Base-by-base conservation (phyloP, 2,329 filamentous ascomycete species). In the Aspergillus sp. region DNA sequence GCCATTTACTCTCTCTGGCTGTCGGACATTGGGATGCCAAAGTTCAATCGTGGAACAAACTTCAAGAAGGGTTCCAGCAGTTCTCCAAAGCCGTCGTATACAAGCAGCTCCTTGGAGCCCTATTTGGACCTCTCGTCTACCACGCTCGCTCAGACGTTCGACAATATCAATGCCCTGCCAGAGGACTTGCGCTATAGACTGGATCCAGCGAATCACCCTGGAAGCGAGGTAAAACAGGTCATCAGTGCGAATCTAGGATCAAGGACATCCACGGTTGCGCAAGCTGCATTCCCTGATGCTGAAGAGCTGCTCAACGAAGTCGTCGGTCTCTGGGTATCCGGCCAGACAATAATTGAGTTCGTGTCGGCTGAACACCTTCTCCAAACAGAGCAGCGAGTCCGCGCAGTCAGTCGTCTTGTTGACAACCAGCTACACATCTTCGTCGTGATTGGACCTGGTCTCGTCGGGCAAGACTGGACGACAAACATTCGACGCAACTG, bases 1-100 rank as follows among this genome's bases (percentile, higher is more conserved):
- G 81, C 79, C 5, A 64, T 83, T 12, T 69, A 82, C 4, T 79
- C 79, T 0, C 68, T 83, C 27, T 70, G 71, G 52, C 77, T 73
- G 30, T 78, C 79, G 0, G 79, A 80, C 39, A 73, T 83, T 52
- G 75, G 77, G 4, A 72, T 78, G 63, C 78, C 79, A 3, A 70
- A 7, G 8, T 61, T 52, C 15, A 56, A 58, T 33, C 12, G 33
- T n/a, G 15, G 34, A 7, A 7, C 46, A 1, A 22, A 48, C 15
- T n/a, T 34, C 24, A 37, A 37, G 15, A 19, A 11, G n/a, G 19
- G 15, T 11, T 27, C 17, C 24, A 24, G 5, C 34, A 24, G 1
- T 24, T 5, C 11, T 6, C 33, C 52, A 1, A 13, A n/a, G 5
- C n/a, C 40, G 5, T 37, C 46, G 2, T 52, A 61, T 27, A 54